A percentile compares a stretch with the other conserved stretches of the same genome.
phyloP scores from a whole-genome alignment of 2,329 filamentous ascomycete genomes.

The Fusarium chaquense region DNA sequence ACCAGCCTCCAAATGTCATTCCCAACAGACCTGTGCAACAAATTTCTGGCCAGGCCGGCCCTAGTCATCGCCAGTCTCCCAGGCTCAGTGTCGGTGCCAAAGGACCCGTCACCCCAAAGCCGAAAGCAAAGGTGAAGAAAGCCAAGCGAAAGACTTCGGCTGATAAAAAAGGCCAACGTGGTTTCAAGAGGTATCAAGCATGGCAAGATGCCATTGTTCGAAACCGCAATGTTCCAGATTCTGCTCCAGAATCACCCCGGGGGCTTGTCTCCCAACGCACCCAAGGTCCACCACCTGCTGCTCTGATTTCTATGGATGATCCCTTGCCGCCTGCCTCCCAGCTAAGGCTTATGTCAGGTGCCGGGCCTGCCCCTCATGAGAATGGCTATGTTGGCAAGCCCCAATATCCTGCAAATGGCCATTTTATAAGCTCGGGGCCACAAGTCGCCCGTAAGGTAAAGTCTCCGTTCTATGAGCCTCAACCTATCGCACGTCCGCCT shows the following conservation, averaged over 20 bases:
- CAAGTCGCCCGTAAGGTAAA: constrained; percentile 48
- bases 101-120: constrained; percentile 34
- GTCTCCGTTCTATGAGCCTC: constrained; percentile 36
- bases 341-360: constrained; percentile 36
- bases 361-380: constrained; percentile 42
- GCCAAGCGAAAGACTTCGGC: constrained; percentile 47
- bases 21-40: constrained; percentile 25
- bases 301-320: constrained; percentile 22
- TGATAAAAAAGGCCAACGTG: constrained; percentile 56
- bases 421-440: constrained; percentile 32
- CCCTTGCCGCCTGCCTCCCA: constrained; percentile 38
- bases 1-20: constrained; percentile 16
- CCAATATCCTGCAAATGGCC: constrained; percentile 33
- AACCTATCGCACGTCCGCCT: constrained; percentile 40
- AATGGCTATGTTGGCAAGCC: constrained; percentile 48
- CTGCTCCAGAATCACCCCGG: constrained; percentile 28
- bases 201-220: constrained; percentile 56
- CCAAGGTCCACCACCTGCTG: constrained; percentile 20
- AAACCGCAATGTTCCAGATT: constrained; percentile 26
- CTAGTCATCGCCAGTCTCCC: constrained; percentile 36
- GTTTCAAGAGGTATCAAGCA: constrained; percentile 62
- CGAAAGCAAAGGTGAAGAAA: constrained; percentile 45
- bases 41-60: constrained; percentile 27
- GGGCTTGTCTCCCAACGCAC: constrained; percentile 20
- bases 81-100: constrained; percentile 25